Evolutionary conservation across 2,329 filamentous ascomycete genomes (phyloP).

Genomic region (Laburnicola sp.): DNA sequence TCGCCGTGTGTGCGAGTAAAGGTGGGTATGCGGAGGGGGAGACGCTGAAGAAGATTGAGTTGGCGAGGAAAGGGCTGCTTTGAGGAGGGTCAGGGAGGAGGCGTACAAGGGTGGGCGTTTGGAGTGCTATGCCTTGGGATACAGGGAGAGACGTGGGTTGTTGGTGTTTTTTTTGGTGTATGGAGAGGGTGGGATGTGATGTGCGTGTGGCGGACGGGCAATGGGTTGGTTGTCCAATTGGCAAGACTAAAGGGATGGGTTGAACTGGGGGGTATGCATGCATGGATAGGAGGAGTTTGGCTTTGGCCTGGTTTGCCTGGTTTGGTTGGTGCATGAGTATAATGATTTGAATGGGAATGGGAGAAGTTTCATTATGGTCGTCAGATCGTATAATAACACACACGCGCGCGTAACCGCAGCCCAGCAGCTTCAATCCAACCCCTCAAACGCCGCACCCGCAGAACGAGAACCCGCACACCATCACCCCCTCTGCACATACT

Average conservation of each 20-base stretch:
- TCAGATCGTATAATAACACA: conserved; percentile 3
- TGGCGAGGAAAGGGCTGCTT: conserved; percentile 77
- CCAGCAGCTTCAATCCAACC: background rate
- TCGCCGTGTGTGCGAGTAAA: conserved; percentile 72
- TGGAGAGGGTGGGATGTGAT: too few relatives aligned
- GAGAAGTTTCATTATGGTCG: conserved; percentile 5
- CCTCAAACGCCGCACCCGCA: background rate
- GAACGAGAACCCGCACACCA: background rate
- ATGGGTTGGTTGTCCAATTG: background rate
- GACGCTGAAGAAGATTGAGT: conserved; percentile 73
- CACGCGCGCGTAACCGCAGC: background rate
- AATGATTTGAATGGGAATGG: too few relatives aligned
- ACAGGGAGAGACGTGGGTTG: too few relatives aligned
- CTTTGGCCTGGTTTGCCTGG: background rate
- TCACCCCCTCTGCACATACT: conserved; percentile 29
- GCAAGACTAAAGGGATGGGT: background rate
- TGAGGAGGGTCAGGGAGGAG: conserved; percentile 40
- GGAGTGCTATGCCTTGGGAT: too few relatives aligned
- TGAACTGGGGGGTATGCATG: background rate
- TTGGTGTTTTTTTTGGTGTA: too few relatives aligned
- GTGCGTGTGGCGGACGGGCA: too few relatives aligned
- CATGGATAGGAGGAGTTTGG: background rate
- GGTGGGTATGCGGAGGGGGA: conserved; percentile 74
- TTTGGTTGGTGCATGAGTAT: too few relatives aligned
- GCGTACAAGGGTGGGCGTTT: background rate